A percentile compares a stretch with the other conserved stretches of the same genome.
Evolutionary conservation across 805 yeast genomes (phyloP).

Genomic region (Candida vartiovaarae): DNA sequence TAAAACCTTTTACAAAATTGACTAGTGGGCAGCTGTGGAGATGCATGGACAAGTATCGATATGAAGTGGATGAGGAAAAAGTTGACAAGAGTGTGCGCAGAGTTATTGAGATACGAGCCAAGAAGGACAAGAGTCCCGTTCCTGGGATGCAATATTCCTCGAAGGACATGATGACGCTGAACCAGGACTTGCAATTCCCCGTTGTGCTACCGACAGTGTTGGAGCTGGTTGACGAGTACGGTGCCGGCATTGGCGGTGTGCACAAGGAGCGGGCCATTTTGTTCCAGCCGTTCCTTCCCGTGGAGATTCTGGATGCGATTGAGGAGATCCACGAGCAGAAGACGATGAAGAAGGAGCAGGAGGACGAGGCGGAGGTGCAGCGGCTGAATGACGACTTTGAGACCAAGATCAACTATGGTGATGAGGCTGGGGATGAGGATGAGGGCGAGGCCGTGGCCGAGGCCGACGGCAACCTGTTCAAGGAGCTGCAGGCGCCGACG

Average conservation of each 20-base stretch:
- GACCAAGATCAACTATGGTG: conserved; percentile 6
- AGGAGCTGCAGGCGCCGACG: neutral
- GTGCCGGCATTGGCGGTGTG: conserved; percentile 65
- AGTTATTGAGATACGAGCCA: conserved; percentile 8
- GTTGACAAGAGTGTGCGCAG: conserved; percentile 34
- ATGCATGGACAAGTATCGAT: conserved; percentile 67
- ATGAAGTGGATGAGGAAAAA: conserved; percentile 75
- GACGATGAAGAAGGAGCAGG: conserved; percentile 20
- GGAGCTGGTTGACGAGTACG: conserved; percentile 70
- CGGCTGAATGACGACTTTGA: conserved; percentile 11
- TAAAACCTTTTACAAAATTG: conserved; percentile 46
- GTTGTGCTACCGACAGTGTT: conserved; percentile 52
- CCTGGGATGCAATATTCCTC: conserved; percentile 15
- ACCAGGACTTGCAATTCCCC: conserved; percentile 24
- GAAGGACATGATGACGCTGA: conserved; percentile 35
- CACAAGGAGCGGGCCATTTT: conserved; percentile 44
- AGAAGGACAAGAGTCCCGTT: conserved; percentile 7
- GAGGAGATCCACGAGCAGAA: conserved; percentile 56
- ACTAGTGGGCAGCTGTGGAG: conserved; percentile 66
- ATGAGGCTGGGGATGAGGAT: conserved; percentile 3
- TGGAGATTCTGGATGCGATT: conserved; percentile 60
- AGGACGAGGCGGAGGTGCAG: conserved; percentile 12
- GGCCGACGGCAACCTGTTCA: conserved; percentile 15
- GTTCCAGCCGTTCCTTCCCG: conserved; percentile 68
- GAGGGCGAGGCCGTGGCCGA: conserved; percentile 10